phyloP scores from a whole-genome alignment of 805 yeast species.

The Metschnikowia lochheadii region DNA sequence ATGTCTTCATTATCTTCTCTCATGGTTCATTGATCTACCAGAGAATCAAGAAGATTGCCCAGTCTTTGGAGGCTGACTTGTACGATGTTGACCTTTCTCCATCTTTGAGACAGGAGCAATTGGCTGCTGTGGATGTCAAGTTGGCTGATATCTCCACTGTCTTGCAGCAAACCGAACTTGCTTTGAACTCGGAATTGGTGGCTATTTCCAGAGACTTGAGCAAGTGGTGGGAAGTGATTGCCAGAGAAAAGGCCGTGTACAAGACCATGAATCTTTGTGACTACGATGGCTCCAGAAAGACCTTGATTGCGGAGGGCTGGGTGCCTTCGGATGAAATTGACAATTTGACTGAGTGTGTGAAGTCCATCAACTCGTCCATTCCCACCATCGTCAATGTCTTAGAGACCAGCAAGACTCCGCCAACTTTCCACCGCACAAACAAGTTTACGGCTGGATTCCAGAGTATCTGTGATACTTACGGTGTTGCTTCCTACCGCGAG shows the following conservation, averaged over 20 bases:
- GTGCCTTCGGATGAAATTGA: slow-evolving; percentile 75
- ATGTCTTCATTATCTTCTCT: slow-evolving; percentile 82
- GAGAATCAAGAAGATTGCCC: slow-evolving; percentile 78
- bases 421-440: slow-evolving; percentile 92
- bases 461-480: slow-evolving; percentile 91
- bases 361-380: slow-evolving; percentile 54
- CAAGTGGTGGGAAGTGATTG: slow-evolving; percentile 42
- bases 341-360: slow-evolving; percentile 60
- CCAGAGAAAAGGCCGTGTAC: slow-evolving; percentile 81
- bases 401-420: slow-evolving; percentile 81
- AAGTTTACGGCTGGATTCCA: slow-evolving; percentile 94
- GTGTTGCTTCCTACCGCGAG: slow-evolving; percentile 88
- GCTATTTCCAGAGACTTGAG: slow-evolving; percentile 72
- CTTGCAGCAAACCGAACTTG: slow-evolving; percentile 27
- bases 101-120: slow-evolving; percentile 29
- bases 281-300: slow-evolving; percentile 77
- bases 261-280: slow-evolving; percentile 74
- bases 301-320: slow-evolving; percentile 96
- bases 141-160: slow-evolving; percentile 35
- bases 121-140: slow-evolving; percentile 23
- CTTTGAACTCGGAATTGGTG: slow-evolving; percentile 60
- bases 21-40: slow-evolving; percentile 77
- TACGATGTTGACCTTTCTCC: slow-evolving; percentile 50
- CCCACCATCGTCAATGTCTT: slow-evolving; percentile 56
- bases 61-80: slow-evolving; percentile 81